Evolutionary conservation across 2,329 filamentous ascomycete species (phyloP).

Genomic region (Chrysoporthe cubensis): DNA sequence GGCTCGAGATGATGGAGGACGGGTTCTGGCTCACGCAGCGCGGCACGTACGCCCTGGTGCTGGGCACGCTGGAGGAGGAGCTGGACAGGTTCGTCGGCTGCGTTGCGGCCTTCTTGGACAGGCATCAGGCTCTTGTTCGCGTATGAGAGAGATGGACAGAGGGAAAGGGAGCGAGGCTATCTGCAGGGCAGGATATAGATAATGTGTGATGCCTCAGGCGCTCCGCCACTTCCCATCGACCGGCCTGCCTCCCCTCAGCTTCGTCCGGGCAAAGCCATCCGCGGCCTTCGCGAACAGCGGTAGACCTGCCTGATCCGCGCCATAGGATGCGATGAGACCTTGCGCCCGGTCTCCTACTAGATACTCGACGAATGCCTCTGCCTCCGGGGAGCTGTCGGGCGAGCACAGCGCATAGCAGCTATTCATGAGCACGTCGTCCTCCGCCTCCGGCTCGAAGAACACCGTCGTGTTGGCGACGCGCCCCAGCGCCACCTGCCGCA

Average conservation of each 20-base stretch:
- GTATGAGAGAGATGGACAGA: not conserved
- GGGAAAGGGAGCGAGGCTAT: not conserved
- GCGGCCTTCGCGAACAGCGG: conserved; percentile 13
- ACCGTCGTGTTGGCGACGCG: conserved; percentile 18
- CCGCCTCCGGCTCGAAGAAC: conserved; percentile 20
- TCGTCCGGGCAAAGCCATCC: conserved; percentile 15
- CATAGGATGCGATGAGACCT: conserved; percentile 8
- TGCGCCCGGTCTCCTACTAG: conserved; percentile 12
- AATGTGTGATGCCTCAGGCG: not conserved
- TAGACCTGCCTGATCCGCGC: conserved; percentile 5
- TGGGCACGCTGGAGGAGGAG: conserved; percentile 32
- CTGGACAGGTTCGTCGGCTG: conserved; percentile 31
- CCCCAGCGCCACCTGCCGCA: conserved; percentile 23
- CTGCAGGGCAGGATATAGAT: not conserved
- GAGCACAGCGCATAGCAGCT: conserved; percentile 23
- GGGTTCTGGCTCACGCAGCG: conserved; percentile 35
- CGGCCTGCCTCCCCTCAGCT: conserved; percentile 7
- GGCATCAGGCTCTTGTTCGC: conserved; percentile 8
- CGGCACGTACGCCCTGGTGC: conserved; percentile 32
- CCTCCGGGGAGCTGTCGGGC: conserved; percentile 1
- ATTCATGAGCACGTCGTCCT: conserved; percentile 23
- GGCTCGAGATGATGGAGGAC: conserved; percentile 33
- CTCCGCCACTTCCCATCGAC: not conserved
- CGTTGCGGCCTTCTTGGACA: conserved; percentile 22
- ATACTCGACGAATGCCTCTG: conserved; percentile 18